Base-by-base conservation (phyloP, 2,329 filamentous ascomycete genomes). In the Colletotrichum liriopes region DNA sequence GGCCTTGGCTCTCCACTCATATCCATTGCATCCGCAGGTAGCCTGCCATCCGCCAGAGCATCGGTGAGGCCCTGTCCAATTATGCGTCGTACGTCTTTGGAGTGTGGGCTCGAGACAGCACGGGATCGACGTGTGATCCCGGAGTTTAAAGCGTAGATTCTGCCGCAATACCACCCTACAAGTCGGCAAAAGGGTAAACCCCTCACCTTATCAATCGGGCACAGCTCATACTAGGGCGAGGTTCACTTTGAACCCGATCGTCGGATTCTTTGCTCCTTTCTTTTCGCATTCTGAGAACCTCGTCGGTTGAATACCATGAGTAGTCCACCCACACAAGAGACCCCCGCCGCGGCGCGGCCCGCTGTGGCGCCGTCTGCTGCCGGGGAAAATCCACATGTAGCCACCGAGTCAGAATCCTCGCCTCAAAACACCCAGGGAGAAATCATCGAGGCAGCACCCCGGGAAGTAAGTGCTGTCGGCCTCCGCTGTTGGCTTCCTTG, bases 1-100 rank as follows among this genome's bases (percentile, higher is more conserved):
- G 39, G 39, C 58, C 41, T 6, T 23, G 16, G 39, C 16, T 58
- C 39, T 39, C 56, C 56, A 60, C 56, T 23, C 9, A 18, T 60
- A 35, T 26, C 56, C 56, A 60, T 26, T 37, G 41, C 12, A 47
- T 45, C 56, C 56, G 56, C 56, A 60, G 12, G 56, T 41, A 60
- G 23, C 9, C 16, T 61, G 43, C 41, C 18, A 32, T 49, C 41
- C 20, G 20, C 35, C 41, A 35, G 23, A 26, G 23, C 8, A 47
- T 18, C 43, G 16, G 26, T n/a, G 45, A 16, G 11, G 4, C 18
- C 6, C n/a, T 16, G 23, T 47, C 43, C 58, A 61, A 61, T 61
- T 16, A 49, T 6, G 29, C 58, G 29, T 20, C 29, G 29, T 16
- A 59, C 7, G 12, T n/a, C 14, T 26, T 59, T 29, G 14, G n/a